Evolutionary conservation across 2,329 filamentous ascomycete genomes (phyloP), one percentile per base, ranked within the genome.

Genomic region (Xylariomycetidae sp.): DNA sequence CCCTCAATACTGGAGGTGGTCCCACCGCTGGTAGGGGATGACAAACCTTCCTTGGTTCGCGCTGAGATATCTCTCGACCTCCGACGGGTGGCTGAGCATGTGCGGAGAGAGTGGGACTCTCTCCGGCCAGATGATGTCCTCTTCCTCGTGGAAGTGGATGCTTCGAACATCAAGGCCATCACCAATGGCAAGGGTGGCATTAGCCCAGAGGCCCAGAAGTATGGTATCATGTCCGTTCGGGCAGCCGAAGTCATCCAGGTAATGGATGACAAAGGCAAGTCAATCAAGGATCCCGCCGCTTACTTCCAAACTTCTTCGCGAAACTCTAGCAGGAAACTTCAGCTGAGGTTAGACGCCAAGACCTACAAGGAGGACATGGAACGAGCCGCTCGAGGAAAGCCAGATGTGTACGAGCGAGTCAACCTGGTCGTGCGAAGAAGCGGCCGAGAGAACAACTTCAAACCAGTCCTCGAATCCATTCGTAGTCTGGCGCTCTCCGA

Each of bases 361-460:
- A 79, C 82, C 32, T 96, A 90, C 61, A 79, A 84, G 47, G 67
- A 72, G 32, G 92, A 98, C 59, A 79, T 78, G 44, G 79, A 84
- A 40, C 70, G 67, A 32, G 65, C 72, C 23, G 66, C 74, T 8
- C 67, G 72, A 38, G 83, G 80, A n/a, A 83, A 84, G 49, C 67
- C 75, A 1, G 83, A 94, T 49, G 68, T 93, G 4, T 95, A 95
- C 58, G 80, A 85, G 28, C 72, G 71, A 20, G 79, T 98, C 52
- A 98, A 98, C 52, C 63, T 96, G 25, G 67, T 98, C 34, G 72
- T 95, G 32, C 81, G 92, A 37, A 76, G 92, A 47, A 82, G 78
- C 54, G 82, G 85, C 18, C 74, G 89, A 39, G 92, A 98, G 60
- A 98, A 98, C 63, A 98, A 98, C 59, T 98, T 98, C 69, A 93